Evolutionary conservation across 2,329 filamentous ascomycete genomes (phyloP).

Genomic region (Trichoderma koningiopsis): DNA sequence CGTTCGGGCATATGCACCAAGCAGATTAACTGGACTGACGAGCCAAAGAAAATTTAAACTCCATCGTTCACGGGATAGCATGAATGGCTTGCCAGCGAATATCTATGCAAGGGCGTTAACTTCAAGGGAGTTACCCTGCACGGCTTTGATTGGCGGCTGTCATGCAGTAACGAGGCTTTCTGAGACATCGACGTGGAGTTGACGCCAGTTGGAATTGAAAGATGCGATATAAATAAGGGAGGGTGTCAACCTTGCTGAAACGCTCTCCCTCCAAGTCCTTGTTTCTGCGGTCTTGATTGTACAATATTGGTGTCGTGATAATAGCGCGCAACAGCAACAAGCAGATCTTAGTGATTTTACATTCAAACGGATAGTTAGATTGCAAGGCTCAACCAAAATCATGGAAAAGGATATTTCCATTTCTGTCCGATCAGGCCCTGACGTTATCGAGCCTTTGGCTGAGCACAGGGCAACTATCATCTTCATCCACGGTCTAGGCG

Average conservation of each 20-base stretch:
- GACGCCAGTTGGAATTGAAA: neutral
- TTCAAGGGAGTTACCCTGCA: neutral
- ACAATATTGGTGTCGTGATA: neutral
- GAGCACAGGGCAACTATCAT: constrained; percentile 94
- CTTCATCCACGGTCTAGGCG: constrained; percentile 88
- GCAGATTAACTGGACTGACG: neutral
- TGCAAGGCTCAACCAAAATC: neutral
- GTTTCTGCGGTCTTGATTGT: neutral
- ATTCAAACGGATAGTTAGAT: neutral
- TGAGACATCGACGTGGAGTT: neutral
- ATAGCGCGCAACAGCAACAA: neutral
- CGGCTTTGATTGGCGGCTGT: neutral
- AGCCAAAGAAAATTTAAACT: neutral
- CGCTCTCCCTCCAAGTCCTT: neutral
- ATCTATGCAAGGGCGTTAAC: neutral
- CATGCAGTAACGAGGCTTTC: neutral
- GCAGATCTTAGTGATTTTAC: neutral
- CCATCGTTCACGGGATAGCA: neutral
- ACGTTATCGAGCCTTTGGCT: constrained; percentile 77
- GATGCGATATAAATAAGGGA: neutral
- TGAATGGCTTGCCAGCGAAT: neutral
- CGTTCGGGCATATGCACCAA: neutral
- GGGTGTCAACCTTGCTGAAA: neutral
- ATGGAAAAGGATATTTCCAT: neutral
- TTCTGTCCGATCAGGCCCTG: constrained; percentile 47